Evolutionary conservation across 2,329 filamentous ascomycete genomes (phyloP), one percentile per base, ranked within the genome.

Genomic region (Aspergillus brunneoviolaceus): DNA sequence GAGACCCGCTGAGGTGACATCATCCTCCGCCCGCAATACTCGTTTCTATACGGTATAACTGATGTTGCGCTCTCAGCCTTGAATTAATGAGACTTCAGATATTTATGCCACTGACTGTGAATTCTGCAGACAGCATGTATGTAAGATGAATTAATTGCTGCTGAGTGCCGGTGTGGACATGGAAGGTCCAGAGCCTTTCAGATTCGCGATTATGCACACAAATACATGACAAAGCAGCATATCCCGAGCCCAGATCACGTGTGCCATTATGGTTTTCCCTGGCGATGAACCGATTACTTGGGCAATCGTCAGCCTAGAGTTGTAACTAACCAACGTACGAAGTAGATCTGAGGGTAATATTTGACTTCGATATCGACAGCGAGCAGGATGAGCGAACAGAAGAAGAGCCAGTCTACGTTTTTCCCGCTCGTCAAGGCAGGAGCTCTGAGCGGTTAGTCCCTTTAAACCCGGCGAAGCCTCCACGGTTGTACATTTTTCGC

Each of bases 371-470:
- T 16, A 27, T 25, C 52, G n/a, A 29, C 11, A 48, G 27, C 53
- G 7, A 25, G 42, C 31, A 55, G 45, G 12, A 55, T 55, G 53
- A 49, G 53, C 6, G 53, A 31, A 6, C 42, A 55, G 25, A 23
- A n/a, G 12, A 29, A 49, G 21, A 23, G 10, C 27, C 29, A 49
- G 16, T 42, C n/a, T 2, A 10, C 35, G 4, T 49, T 19, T 49
- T 27, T 29, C 33, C 48, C 77, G 21, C 82, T 86, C 23, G 70
- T 89, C 52, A 84, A 86, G 67, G 79, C 87, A 58, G 88, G 87
- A 29, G 80, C 80, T n/a, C 72, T 82, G 58, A 80, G 82, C 57
- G 88, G 88, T 89, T 62, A 57, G 75, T 76, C 48, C 52, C 48
- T 49, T 55, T 56, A 42, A 33, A 21, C 21, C 53, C 29, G 23